Evolutionary conservation across 1,284 basidiomycete genomes (phyloP).

Genomic region (Xanthoconium separans): DNA sequence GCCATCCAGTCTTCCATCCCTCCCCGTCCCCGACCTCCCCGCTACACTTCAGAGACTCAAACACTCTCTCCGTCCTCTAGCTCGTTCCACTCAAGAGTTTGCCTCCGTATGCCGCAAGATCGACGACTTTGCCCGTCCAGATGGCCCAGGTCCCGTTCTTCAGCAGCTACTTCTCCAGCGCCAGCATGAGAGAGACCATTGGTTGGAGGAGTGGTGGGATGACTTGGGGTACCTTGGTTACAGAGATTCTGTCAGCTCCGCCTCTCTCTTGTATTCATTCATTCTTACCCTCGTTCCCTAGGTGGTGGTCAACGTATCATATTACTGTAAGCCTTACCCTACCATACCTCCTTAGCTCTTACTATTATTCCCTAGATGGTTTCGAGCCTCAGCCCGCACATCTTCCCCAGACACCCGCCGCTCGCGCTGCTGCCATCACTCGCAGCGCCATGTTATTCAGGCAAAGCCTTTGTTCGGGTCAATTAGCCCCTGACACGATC

Average conservation of each 20-base stretch:
- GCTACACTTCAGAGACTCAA: conserved; percentile 61
- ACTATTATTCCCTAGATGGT: conserved; percentile 50
- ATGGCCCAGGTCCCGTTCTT: conserved; percentile 49
- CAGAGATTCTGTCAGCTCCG: conserved; percentile 63
- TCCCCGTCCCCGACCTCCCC: conserved; percentile 64
- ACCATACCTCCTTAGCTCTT: neutral
- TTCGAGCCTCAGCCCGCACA: conserved; percentile 67
- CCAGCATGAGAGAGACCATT: conserved; percentile 55
- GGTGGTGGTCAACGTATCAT: conserved; percentile 82
- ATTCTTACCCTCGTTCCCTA: conserved; percentile 27
- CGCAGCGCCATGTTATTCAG: conserved; percentile 75
- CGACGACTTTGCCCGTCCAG: conserved; percentile 47
- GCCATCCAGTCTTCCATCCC: conserved; percentile 43
- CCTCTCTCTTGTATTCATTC: neutral
- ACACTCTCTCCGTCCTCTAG: conserved; percentile 61
- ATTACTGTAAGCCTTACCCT: conserved; percentile 59
- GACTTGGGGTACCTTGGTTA: conserved; percentile 69
- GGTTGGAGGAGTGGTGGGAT: conserved; percentile 87
- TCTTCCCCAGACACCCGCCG: conserved; percentile 55
- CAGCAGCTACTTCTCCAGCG: conserved; percentile 57
- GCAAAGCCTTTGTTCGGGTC: conserved; percentile 62
- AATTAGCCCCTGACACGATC: conserved; percentile 68
- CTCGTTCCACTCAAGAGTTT: conserved; percentile 59
- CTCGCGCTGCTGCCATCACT: conserved; percentile 73
- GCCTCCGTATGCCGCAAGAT: conserved; percentile 54